Conservation (phyloP, 306 rosid genomes). For the Pyrus communis region DNA sequence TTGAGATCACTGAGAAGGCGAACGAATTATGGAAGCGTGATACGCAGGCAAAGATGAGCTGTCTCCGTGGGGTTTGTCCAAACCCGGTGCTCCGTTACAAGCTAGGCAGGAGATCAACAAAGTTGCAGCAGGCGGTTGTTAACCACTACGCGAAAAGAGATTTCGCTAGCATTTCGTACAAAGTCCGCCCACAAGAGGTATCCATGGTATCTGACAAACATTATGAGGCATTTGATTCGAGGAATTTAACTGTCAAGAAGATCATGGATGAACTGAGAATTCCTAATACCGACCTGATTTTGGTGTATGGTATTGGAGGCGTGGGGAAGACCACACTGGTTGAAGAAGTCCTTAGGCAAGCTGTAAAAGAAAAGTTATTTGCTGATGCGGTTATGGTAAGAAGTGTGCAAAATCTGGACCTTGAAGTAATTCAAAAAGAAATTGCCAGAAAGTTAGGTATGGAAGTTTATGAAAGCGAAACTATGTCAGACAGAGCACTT, state of each 20-base stretch:
- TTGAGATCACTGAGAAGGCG: too few species aligned
- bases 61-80: too few species aligned
- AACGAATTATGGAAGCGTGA: too few species aligned
- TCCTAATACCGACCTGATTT: not conserved
- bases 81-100: too few species aligned
- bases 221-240: too few species aligned
- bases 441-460: not conserved
- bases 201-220: not conserved
- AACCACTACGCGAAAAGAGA: not conserved
- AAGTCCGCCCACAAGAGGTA: not conserved
- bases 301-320: slow-evolving; percentile 13
- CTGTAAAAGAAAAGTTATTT: not conserved
- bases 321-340: slow-evolving; percentile 18
- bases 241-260: too few species aligned
- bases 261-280: not conserved
- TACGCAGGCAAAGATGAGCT: too few species aligned
- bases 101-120: not conserved
- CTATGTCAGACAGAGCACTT: not conserved
- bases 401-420: not conserved
- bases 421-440: not conserved
- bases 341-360: not conserved
- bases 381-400: not conserved
- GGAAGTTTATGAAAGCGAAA: not conserved
- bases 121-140: not conserved
- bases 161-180: not conserved